phyloP scores from a whole-genome alignment of 2,329 filamentous ascomycete species.

The Fusarium nelsonii region DNA sequence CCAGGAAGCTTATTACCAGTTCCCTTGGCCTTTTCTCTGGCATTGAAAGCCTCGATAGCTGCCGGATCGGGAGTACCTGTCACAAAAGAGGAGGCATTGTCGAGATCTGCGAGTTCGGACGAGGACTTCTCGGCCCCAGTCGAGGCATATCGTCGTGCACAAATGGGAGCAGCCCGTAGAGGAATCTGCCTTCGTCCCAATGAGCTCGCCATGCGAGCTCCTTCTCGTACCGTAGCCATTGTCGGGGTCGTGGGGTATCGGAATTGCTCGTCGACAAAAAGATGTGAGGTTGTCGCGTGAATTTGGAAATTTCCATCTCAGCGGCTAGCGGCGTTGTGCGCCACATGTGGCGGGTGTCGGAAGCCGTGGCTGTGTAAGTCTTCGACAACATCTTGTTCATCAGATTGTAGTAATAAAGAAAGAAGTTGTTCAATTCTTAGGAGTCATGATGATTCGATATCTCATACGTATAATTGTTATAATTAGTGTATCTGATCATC shows the following conservation, averaged over 20 bases:
- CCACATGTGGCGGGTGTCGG: slow-evolving; percentile 34
- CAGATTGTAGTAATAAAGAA: neutral
- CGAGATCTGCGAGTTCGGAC: slow-evolving; percentile 61
- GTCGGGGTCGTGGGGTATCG: slow-evolving; percentile 19
- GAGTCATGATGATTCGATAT: neutral
- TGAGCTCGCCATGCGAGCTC: slow-evolving; percentile 53
- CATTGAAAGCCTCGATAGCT: slow-evolving; percentile 57
- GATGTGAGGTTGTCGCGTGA: slow-evolving; percentile 42
- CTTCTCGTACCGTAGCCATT: slow-evolving; percentile 60
- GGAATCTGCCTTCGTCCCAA: slow-evolving; percentile 49
- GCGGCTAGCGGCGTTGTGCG: slow-evolving; percentile 38
- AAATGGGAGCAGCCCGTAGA: slow-evolving; percentile 42
- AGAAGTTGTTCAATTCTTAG: neutral
- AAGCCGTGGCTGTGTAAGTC: slow-evolving; percentile 12
- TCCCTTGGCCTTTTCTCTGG: slow-evolving; percentile 52
- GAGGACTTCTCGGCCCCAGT: slow-evolving; percentile 55
- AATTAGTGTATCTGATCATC: neutral
- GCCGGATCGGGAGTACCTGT: slow-evolving; percentile 57
- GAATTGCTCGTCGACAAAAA: slow-evolving; percentile 40
- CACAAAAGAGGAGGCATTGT: slow-evolving; percentile 63
- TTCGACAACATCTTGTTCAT: neutral
- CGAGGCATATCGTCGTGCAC: slow-evolving; percentile 60
- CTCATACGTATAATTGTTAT: neutral
- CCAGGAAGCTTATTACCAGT: slow-evolving; percentile 59
- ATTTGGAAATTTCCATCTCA: slow-evolving; percentile 53